These are phyloP conservation scores for Colletotrichum melonis DNA, from an alignment of 2,329 filamentous ascomycete species.

Conservation along the genomic window DNA sequence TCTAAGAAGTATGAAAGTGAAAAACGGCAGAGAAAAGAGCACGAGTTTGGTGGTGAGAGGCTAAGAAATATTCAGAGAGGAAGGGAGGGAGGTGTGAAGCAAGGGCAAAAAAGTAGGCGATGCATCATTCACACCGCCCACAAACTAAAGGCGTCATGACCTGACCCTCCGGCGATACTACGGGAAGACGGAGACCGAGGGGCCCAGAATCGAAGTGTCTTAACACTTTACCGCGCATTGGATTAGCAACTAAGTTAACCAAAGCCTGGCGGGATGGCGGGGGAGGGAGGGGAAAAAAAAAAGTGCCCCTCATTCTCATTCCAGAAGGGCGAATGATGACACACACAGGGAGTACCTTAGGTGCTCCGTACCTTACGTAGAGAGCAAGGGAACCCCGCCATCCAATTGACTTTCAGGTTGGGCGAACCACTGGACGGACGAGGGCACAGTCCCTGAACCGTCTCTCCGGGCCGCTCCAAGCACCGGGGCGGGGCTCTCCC, in stretches of 20 bases:
- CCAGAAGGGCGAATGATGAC: neutral
- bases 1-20: too few species aligned
- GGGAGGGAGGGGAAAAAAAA: neutral
- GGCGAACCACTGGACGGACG: neutral
- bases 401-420: neutral
- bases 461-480: conserved; percentile 15
- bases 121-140: conserved; percentile 28
- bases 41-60: neutral
- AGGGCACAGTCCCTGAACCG: conserved; percentile 12
- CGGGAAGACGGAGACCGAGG: conserved; percentile 8
- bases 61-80: neutral
- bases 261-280: neutral
- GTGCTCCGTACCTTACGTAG: too few species aligned
- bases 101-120: neutral
- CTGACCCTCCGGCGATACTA: conserved; percentile 3
- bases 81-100: neutral
- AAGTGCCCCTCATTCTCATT: conserved; percentile 15
- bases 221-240: neutral
- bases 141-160: conserved; percentile 32
- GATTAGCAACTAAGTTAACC: neutral
- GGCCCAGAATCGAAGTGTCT: neutral
- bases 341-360: neutral
- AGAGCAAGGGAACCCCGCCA: conserved; percentile 14
- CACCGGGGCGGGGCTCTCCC: neutral
- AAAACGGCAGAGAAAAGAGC: too few species aligned